phyloP scores from a whole-genome alignment of 192 early-diverging fungal genomes.

The Podila minutissima region DNA sequence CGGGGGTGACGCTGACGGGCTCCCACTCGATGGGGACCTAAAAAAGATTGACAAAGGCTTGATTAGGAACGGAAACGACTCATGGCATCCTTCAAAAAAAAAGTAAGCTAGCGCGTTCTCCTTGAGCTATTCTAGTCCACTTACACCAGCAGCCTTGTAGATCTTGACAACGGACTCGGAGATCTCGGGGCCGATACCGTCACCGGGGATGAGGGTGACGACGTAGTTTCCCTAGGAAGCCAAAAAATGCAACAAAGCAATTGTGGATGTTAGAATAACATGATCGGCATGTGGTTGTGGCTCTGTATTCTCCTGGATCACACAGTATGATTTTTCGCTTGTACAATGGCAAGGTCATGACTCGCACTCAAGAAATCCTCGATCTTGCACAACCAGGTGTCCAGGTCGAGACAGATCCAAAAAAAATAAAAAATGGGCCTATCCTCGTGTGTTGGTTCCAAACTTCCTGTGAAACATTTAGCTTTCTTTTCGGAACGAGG shows the following conservation, averaged over 20 bases:
- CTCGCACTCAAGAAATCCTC: too few relatives aligned
- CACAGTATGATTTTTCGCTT: too few relatives aligned
- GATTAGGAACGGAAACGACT: neutral
- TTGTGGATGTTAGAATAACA: neutral
- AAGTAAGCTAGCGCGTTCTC: neutral
- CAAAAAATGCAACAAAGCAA: neutral
- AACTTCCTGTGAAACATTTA: too few relatives aligned
- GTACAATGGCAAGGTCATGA: too few relatives aligned
- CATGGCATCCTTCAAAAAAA: neutral
- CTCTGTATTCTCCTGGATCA: too few relatives aligned
- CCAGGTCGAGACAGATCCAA: too few relatives aligned
- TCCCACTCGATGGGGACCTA: slow-evolving; percentile 97
- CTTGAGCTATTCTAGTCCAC: slow-evolving; percentile 6
- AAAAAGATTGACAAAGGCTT: neutral
- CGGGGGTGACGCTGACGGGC: slow-evolving; percentile 91
- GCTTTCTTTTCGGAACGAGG: too few relatives aligned
- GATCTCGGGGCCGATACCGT: slow-evolving; percentile 99
- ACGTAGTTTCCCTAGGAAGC: slow-evolving; percentile 74
- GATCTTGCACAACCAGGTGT: too few relatives aligned
- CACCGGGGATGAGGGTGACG: slow-evolving; percentile 97
- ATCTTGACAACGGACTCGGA: slow-evolving; percentile 91
- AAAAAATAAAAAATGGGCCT: too few relatives aligned
- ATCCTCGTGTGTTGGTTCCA: too few relatives aligned
- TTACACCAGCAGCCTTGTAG: slow-evolving; percentile 88
- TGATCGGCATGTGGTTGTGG: neutral